phyloP scores from a whole-genome alignment of 1,284 basidiomycete species.

The Rhodotorula mucilaginosa region DNA sequence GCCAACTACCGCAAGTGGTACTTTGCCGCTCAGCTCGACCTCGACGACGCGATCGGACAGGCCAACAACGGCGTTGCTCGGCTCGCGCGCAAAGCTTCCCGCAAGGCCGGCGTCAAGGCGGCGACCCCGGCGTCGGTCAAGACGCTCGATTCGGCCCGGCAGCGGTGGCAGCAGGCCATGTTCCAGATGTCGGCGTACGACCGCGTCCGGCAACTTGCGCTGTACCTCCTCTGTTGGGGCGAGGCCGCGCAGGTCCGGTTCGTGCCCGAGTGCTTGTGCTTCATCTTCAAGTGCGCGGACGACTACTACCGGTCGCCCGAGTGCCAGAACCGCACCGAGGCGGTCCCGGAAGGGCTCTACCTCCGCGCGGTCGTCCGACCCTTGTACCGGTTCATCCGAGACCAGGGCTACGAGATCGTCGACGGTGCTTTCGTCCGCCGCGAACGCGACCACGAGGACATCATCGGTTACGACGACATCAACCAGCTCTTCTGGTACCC shows the following conservation, averaged over 20 bases:
- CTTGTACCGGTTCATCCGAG: constrained; percentile 93
- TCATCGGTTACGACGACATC: constrained; percentile 98
- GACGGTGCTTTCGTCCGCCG: constrained; percentile 92
- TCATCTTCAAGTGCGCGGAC: constrained; percentile 99
- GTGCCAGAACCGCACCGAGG: constrained; percentile 89
- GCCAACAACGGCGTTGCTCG: constrained; percentile 77
- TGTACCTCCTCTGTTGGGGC: constrained; percentile 96
- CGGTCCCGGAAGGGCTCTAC: constrained; percentile 93
- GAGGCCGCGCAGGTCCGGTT: constrained; percentile 99
- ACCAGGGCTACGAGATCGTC: constrained; percentile 95
- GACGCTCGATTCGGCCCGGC: constrained; percentile 79
- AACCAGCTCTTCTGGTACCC: constrained; percentile 99
- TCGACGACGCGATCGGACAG: constrained; percentile 94
- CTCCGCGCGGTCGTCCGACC: constrained; percentile 88
- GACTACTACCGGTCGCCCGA: constrained; percentile 99
- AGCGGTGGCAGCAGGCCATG: constrained; percentile 97
- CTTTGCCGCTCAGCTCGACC: constrained; percentile 97
- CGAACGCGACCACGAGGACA: constrained; percentile 88
- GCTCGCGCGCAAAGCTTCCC: constrained; percentile 58
- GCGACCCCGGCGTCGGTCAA: constrained; percentile 70
- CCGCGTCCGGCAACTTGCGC: constrained; percentile 89
- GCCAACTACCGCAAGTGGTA: constrained; percentile 99
- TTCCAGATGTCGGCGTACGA: constrained; percentile 99
- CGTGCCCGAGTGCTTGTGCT: constrained; percentile 93
- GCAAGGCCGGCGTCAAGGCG: constrained; percentile 52